phyloP scores from a whole-genome alignment of 2,329 filamentous ascomycete species.

The Daldinia sp. region DNA sequence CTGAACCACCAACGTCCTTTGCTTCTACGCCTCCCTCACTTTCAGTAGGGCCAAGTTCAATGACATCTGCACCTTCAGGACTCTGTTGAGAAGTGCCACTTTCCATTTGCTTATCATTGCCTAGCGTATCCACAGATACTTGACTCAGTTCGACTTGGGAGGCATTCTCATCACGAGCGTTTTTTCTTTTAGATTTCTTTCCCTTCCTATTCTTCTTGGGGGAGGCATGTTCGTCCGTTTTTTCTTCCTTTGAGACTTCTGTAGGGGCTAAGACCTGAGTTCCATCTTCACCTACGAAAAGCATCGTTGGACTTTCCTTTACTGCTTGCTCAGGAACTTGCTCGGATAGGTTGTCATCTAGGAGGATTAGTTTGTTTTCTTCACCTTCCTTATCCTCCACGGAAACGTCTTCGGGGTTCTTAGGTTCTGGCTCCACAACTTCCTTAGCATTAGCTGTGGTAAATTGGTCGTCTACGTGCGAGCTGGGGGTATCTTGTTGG shows the following conservation, averaged over 20 bases:
- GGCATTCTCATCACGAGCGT: constrained; percentile 26
- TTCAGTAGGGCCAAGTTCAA: constrained; percentile 42
- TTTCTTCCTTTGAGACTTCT: constrained; percentile 38
- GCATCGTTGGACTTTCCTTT: not conserved
- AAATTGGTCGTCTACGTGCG: not conserved
- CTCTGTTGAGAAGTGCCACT: constrained; percentile 24
- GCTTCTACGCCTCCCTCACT: constrained; percentile 54
- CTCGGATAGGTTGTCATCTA: constrained; percentile 26
- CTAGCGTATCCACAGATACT: constrained; percentile 10
- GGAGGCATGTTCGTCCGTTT: constrained; percentile 24
- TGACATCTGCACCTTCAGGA: constrained; percentile 40
- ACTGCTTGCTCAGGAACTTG: constrained; percentile 8
- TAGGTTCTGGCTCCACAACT: constrained; percentile 15
- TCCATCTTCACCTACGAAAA: constrained; percentile 26
- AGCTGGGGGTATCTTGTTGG: constrained; percentile 7
- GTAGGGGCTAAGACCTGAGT: constrained; percentile 21
- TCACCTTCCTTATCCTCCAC: constrained; percentile 54
- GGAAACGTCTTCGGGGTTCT: constrained; percentile 32
- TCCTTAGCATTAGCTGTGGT: constrained; percentile 9
- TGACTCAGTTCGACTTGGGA: constrained; percentile 21
- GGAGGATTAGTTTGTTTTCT: constrained; percentile 44
- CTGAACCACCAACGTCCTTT: constrained; percentile 38
- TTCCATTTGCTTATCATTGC: constrained; percentile 29
- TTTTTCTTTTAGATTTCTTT: constrained; percentile 50
- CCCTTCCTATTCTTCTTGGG: constrained; percentile 51